Evolutionary conservation across 2,329 filamentous ascomycete genomes (phyloP), one percentile per base, ranked within the genome.

Genomic region (Chrysoporthe deuterocubensis): DNA sequence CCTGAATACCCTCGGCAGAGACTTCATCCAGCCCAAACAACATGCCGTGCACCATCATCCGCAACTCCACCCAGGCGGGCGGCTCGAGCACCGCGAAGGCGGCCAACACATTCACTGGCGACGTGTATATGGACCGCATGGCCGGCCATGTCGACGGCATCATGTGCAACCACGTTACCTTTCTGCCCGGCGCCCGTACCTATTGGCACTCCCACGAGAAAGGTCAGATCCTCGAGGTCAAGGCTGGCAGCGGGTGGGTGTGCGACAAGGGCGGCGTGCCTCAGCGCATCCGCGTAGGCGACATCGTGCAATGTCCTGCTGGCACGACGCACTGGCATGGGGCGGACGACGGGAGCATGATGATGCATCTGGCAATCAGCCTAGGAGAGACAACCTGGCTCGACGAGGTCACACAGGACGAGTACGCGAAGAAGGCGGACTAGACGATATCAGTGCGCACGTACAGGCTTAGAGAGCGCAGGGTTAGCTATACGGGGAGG

Each of bases 261-360:
- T 83, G 81, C 67, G 79, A 81, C 32, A 77, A 77, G 48, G 81
- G 80, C 1, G 75, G 76, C 32, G 71, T 73, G 61, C 78, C 80
- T 3, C 70, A 74, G 63, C 71, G 74, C 18, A 71, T 83, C 65
- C 74, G 75, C 59, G 77, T 77, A 0, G 81, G 81, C 0, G 81
- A 83, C 72, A 73, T 81, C 0, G 75, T 82, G 32, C 80, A 79
- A 75, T 74, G 75, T 34, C 76, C 78, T 8, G 73, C 78, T 0
- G 79, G 80, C 1, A 81, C 80, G 56, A 78, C 74, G 57, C 81
- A 83, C 70, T 83, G 81, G 81, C 81, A 83, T 71, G 80, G 80
- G 4, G 81, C 78, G 2, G 81, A 79, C 52, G 77, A 77, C 18
- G 74, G 72, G 9, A 81, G 76, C 59, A 71, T 77, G 65, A 79